Percentiles rank a stretch among this genome's conserved stretches.
Evolutionary conservation across 1,284 basidiomycete species (phyloP).

Genomic region (Coniferiporia weirii): DNA sequence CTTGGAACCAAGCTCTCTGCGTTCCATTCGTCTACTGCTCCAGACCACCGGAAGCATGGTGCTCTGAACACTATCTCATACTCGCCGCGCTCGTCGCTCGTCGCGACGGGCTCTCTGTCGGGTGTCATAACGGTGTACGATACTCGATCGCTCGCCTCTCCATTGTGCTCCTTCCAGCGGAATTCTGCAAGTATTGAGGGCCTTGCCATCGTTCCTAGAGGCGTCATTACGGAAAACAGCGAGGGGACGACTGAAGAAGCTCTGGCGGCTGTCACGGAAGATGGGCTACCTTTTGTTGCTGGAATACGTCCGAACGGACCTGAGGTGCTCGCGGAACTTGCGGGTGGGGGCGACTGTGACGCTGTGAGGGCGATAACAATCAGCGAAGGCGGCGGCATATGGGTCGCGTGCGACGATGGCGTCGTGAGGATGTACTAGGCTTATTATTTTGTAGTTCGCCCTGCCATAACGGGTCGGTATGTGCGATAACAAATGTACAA

Average conservation of each 20-base stretch:
- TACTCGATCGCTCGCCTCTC: slow-evolving; percentile 35
- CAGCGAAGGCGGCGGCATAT: slow-evolving; percentile 34
- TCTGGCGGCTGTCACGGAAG: slow-evolving; percentile 47
- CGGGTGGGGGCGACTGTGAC: slow-evolving; percentile 47
- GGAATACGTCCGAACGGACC: slow-evolving; percentile 34
- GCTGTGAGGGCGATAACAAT: slow-evolving; percentile 36
- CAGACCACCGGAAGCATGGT: slow-evolving; percentile 23
- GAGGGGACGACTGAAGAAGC: slow-evolving; percentile 27
- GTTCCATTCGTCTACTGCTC: slow-evolving; percentile 32
- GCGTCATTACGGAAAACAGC: background rate
- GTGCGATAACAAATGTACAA: no score
- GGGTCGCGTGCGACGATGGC: slow-evolving; percentile 51
- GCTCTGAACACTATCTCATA: slow-evolving; percentile 52
- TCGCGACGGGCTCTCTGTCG: slow-evolving; percentile 60
- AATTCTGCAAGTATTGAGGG: slow-evolving; percentile 7
- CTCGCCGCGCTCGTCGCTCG: slow-evolving; percentile 33
- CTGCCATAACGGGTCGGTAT: no score
- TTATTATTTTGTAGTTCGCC: background rate
- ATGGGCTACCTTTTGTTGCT: slow-evolving; percentile 53
- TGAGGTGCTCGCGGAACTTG: slow-evolving; percentile 37
- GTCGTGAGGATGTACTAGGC: slow-evolving; percentile 22
- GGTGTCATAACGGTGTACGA: slow-evolving; percentile 60
- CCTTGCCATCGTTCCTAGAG: slow-evolving; percentile 29
- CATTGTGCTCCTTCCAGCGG: slow-evolving; percentile 43
- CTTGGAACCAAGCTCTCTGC: slow-evolving; percentile 44